Base-by-base conservation (phyloP, 352 stramenopile species). In the Blastocystis sp. region DNA sequence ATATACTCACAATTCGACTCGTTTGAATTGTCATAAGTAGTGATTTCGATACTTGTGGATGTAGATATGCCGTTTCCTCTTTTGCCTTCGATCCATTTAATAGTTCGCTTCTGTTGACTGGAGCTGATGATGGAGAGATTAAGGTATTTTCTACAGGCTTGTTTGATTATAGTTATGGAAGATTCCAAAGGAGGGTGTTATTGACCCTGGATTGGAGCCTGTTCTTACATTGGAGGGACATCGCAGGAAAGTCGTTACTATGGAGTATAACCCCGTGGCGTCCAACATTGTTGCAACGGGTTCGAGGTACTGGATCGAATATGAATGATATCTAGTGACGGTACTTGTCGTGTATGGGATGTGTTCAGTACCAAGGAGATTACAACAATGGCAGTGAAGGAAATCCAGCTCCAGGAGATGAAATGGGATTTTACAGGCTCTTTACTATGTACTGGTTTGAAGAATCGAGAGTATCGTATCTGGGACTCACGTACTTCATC, bases 341-440 rank as follows among this genome's bases (percentile, higher is more conserved):
- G 43, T 7, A 63, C 42, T 39, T 80, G 69, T 49, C 69, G 69
- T 12, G 61, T 80, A 4, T 80, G 69, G 69, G 52, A 80, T 39
- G 69, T 80, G 43, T 59, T 59, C 52, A 35, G 35, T 19, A 80
- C 49, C 46, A 43, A 63, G 49, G 69, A 80, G 46, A 63, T 80
- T 39, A 61, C 52, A 21, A 65, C 69, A 32, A 24, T 80, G 35
- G 37, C 58, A 1, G 35, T 80, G 24, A 29, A 58, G 14, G 69
- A 49, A 1, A 49, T 49, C 24, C 69, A 80, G 43, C 69, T 80
- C 46, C 69, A 80, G 46, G 69, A 80, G 43, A 80, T 80, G 69
- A 80, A 80, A 35, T 80, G 69, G 69, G 69, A 80, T 54, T 80
- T 63, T 27, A 80, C 69, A 39, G 69, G 69, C 4, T 59, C 69